phyloP scores from a whole-genome alignment of 495 filamentous ascomycete genomes.

The Trichoderma parareesei region DNA sequence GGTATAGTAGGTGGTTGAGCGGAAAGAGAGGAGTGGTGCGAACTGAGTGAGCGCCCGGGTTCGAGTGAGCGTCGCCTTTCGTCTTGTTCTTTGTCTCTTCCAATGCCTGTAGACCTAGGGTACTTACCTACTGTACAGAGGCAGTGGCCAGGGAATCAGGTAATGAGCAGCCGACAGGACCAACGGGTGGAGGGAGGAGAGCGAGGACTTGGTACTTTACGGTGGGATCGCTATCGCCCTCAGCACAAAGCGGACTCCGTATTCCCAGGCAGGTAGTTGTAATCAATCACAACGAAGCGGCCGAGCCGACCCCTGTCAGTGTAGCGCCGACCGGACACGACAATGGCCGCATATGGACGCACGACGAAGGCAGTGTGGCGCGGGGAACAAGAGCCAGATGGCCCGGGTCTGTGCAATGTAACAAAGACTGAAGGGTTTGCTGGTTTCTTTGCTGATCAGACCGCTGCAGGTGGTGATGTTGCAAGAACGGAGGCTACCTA shows the following conservation, averaged over 20 bases:
- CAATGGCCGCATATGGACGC: neutral
- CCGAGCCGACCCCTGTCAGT: constrained; percentile 1
- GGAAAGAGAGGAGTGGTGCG: neutral
- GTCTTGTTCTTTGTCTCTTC: neutral
- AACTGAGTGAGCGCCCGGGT: neutral
- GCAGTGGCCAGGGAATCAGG: neutral
- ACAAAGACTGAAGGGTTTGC: neutral
- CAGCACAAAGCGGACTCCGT: neutral
- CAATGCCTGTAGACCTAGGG: too few species aligned
- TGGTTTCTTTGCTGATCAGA: neutral
- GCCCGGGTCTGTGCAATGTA: neutral
- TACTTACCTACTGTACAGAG: neutral
- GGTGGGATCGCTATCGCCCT: neutral
- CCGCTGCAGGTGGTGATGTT: neutral
- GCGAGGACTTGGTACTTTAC: neutral
- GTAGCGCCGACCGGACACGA: neutral
- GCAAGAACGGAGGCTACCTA: too few species aligned
- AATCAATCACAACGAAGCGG: neutral
- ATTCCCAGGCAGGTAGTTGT: neutral
- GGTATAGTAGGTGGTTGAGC: too few species aligned
- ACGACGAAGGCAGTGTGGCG: neutral
- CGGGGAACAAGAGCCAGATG: neutral
- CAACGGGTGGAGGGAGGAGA: neutral
- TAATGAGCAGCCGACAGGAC: neutral
- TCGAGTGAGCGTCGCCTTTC: neutral